Base-by-base conservation (phyloP, 768 basidiomycete genomes). In the Fistulinella prunicolor region DNA sequence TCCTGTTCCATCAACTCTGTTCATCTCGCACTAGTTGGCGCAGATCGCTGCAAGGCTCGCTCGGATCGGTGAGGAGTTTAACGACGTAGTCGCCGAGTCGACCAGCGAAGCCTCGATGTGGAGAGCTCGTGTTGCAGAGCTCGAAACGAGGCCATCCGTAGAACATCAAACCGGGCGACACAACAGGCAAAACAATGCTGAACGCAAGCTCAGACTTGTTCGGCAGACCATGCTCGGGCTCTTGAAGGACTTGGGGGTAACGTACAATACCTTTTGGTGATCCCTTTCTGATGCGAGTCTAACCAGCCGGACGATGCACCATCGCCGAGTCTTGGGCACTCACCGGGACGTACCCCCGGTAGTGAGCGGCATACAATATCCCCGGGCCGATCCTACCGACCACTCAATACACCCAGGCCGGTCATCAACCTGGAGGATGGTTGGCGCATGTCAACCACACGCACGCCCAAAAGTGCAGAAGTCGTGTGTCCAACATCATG, bases 401-500 rank as follows among this genome's bases (percentile, higher is more conserved):
- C 49, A 4, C 39, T 49, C n/a, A 45, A 44, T 14, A 28, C 34
- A 2, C 34, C 57, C 28, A 56, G 34, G 39, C 22, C 13, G 10
- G 46, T 47, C 7, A 40, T 47, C 4, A 50, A 46, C 14, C 44
- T 56, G 7, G 56, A 62, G 12, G 60, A 63, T 16, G 55, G 52
- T 16, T 76, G 75, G 75, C 60, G 58, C 8, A 65, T 82, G 39
- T 70, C 80, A 41, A 76, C 64, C 37, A 59, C 46, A 13, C 70
- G 65, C 26, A 63, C 70, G 28, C 78, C 78, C 3, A 58, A 50
- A 43, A 65, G 66, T 20, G 65, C 65, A 10, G 56, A 59, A 29
- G 46, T 69, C 4, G 46, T 58, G 19, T 67, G 65, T 26, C 72
- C 71, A 0, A 60, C 72, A 12, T 44, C 63, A 19, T 68, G 61